Evolutionary conservation across 139 green algal species (phyloP), one percentile per base, ranked within the genome.

Genomic region (Tetraselmis chui): DNA sequence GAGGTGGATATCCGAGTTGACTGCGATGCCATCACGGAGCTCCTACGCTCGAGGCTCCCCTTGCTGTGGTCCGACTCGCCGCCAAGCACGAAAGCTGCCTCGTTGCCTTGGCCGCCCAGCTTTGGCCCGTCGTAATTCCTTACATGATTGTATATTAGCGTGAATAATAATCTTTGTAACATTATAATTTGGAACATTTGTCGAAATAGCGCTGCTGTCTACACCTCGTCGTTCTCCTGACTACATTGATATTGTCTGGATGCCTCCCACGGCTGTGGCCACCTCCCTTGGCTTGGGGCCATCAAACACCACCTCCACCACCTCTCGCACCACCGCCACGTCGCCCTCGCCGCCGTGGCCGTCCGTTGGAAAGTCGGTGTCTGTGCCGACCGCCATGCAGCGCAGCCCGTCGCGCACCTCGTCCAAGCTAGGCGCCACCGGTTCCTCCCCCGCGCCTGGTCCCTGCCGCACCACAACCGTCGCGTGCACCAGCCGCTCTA

Each of bases 1-100:
- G 89, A 94, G 30, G 91, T 97, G 79, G 93, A 97, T 78, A 85
- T 97, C 24, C 79, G 90, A 0, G 91, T 96, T 1, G 87, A 97
- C 81, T 77, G 95, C 1, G 29, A 79, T 24, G 86, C 83, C 5
- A 76, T 95, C 26, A 77, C 85, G 26, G 76, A 58, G 1, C 83
- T 96, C 77, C 87, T 96, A 81, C 84, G 87, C 25, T 85, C 85
- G 80, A 84, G 93, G 5, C 81, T 96, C 79, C 92, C 92, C 2
- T 85, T 91, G 45, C 88, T 96, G 28, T 94, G 85, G 83, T 81
- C 77, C 0, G 89, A 90, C n/a, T 84, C 78, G 24, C 80, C 77
- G 11, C 45, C 45, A 5, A 67, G 45, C 1, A 89, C 94, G 11
- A 32, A 85, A n/a, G 79, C 89, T 22, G 92, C 89, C 0, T 76